Evolutionary conservation across 257 asterid species (phyloP), one percentile per base, ranked within the genome.

Genomic region (Penstemon newberryi): DNA sequence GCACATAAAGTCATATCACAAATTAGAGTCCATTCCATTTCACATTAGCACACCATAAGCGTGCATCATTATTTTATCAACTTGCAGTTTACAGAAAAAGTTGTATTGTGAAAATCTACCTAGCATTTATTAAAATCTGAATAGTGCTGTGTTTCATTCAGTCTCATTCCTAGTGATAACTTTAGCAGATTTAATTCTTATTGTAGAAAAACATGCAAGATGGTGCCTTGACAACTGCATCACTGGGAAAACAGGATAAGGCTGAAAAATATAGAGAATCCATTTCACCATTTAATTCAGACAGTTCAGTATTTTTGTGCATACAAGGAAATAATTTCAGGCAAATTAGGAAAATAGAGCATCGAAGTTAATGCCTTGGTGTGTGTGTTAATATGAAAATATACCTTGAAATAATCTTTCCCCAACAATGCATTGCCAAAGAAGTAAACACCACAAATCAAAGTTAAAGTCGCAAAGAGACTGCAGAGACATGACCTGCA

Each of bases 391-490:
- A 25, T 25, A 65, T 54, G 6, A 59, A 39, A 40, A 62, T 11
- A 18, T 80, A 89, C 96, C 81, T 49, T 52, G 46, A 66, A 72
- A 53, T 58, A 69, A 65, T 85, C 83, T 54, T 68, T 78, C 18
- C 77, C 80, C 33, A 81, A 69, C 79, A 78, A 80, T 7, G 80
- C 75, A 56, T 70, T 82, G 72, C 82, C 77, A 4, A 81, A 56
- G 74, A 89, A 81, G 83, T 79, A 85, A 64, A 75, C 84, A 9
- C 79, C 81, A 56, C 75, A 79, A 61, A 89, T 50, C 81, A 87
- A 69, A 47, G 82, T 76, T 68, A 79, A 70, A 2, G 77, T 41
- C 1, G 86, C 8, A 47, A 84, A 67, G 71, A 89, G 73, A 72
- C 70, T 76, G 82, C 78, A 82, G n/a, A 81, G 45, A 42, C 74